Base-by-base conservation (phyloP, 768 basidiomycete genomes). In the Clavulina sp. region DNA sequence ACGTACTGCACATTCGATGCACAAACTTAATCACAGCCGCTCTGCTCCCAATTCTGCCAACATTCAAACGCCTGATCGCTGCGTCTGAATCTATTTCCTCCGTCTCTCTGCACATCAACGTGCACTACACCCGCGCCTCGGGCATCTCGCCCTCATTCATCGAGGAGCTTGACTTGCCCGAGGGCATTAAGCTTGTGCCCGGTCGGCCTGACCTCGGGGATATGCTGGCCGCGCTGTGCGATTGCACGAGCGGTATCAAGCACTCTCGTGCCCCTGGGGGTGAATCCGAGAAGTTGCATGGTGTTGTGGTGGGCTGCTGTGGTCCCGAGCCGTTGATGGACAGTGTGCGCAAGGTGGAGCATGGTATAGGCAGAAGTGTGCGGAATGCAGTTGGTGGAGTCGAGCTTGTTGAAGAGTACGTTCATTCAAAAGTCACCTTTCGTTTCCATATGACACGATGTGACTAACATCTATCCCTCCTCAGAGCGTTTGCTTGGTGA, bases 41-140 rank as follows among this genome's bases (percentile, higher is more conserved):
- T 21, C 63, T 75, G 49, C 62, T 58, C 28, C 70, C 70, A 16
- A 69, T 78, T 32, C 64, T 73, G 34, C 75, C 74, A 13, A 65
- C 67, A 2, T 70, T 76, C 53, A 63, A 62, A 24, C 61, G 68
- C 13, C 69, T 77, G 53, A 68, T 71, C 57, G 66, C 64, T 48
- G 57, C 63, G 3, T 69, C 59, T 6, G 30, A 18, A 6, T 34
- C 34, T 43, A 21, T 55, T 29, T 64, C 69, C 4, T 62, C 64
- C 50, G 66, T 71, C 1, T 66, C 67, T 0, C 58, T 82, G 16
- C 64, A 68, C 7, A 69, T 81, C 51, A 68, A 67, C 7, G 69
- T 80, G 4, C 72, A 72, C 60, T 79, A 80, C 59, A 79, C 78
- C 4, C 74, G 78, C 32, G 69, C 69, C 9, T 48, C 64, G 26